phyloP scores from a whole-genome alignment of 306 rosid species.

The Delonix regia region DNA sequence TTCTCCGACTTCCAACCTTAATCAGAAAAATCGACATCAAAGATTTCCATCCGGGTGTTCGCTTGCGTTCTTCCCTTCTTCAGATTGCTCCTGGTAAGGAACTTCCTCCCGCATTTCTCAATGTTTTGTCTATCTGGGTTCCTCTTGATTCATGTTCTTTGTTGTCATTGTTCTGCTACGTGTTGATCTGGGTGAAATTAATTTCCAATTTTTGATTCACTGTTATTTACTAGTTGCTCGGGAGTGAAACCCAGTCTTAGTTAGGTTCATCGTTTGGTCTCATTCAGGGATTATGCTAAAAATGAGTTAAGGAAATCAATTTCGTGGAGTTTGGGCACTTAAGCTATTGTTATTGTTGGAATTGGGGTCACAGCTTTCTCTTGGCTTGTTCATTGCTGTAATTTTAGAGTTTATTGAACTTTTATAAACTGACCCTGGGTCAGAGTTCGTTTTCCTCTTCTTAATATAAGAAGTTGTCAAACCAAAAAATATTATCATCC shows the following conservation, averaged over 20 bases:
- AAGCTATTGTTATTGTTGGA: neutral
- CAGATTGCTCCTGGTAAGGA: neutral
- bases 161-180: neutral
- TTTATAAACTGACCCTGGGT: too few relatives aligned
- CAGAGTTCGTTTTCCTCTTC: too few relatives aligned
- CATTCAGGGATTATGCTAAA: neutral
- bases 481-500: neutral
- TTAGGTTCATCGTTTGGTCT: neutral
- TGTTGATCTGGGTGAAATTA: neutral
- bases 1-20: too few relatives aligned
- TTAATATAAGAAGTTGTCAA: neutral
- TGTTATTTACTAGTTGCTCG: neutral
- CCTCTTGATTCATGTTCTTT: neutral
- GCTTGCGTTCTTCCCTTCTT: neutral
- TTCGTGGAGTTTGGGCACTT: neutral
- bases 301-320: neutral
- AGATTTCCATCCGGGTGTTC: too few relatives aligned
- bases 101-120: neutral
- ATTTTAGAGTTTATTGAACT: too few relatives aligned
- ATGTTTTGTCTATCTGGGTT: neutral
- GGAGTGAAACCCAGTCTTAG: neutral
- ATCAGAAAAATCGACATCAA: too few relatives aligned
- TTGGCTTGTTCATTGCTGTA: neutral
- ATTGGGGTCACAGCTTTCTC: neutral
- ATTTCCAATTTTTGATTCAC: neutral